Percentiles rank a stretch among this genome's conserved stretches.
These are phyloP conservation scores for Kwoniella heveanensis DNA, from an alignment of 768 basidiomycete species.

Conservation along the genomic window DNA sequence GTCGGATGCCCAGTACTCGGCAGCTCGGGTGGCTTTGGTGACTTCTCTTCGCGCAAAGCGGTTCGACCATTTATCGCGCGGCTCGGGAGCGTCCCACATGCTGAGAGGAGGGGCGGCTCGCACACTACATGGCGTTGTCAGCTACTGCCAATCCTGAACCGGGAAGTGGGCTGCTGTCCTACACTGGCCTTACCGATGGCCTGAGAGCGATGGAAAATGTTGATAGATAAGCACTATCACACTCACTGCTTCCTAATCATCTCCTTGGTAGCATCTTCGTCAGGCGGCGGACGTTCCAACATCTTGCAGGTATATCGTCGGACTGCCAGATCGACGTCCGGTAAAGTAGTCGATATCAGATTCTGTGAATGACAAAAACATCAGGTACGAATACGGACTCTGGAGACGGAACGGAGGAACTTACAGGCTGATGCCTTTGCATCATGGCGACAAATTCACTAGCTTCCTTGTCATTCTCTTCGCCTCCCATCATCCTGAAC, in stretches of 20 bases:
- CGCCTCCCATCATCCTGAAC: slow-evolving; percentile 59
- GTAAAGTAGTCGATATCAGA: slow-evolving; percentile 61
- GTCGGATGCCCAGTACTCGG: slow-evolving; percentile 54
- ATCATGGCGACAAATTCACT: slow-evolving; percentile 66
- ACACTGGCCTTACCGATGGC: too few relatives aligned
- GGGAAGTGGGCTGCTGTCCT: too few relatives aligned
- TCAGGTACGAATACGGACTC: too few relatives aligned
- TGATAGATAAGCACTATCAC: too few relatives aligned
- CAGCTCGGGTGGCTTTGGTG: slow-evolving; percentile 45
- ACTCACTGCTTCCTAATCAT: slow-evolving; percentile 48
- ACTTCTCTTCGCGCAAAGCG: slow-evolving; percentile 46
- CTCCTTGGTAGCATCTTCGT: slow-evolving; percentile 39
- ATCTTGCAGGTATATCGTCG: slow-evolving; percentile 64
- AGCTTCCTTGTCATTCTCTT: slow-evolving; percentile 61
- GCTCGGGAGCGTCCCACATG: slow-evolving; percentile 46
- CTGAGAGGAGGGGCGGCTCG: slow-evolving; percentile 41
- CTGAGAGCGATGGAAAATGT: too few relatives aligned
- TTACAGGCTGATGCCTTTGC: slow-evolving; percentile 59
- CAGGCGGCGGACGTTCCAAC: slow-evolving; percentile 54
- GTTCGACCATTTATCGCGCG: slow-evolving; percentile 39
- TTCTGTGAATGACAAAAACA: too few relatives aligned
- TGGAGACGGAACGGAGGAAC: background rate
- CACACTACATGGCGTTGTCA: slow-evolving; percentile 24
- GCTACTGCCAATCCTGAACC: too few relatives aligned
- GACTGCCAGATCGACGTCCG: slow-evolving; percentile 59